Evolutionary conservation across 2,329 filamentous ascomycete genomes (phyloP).

Genomic region (Coniochaeta sp.): DNA sequence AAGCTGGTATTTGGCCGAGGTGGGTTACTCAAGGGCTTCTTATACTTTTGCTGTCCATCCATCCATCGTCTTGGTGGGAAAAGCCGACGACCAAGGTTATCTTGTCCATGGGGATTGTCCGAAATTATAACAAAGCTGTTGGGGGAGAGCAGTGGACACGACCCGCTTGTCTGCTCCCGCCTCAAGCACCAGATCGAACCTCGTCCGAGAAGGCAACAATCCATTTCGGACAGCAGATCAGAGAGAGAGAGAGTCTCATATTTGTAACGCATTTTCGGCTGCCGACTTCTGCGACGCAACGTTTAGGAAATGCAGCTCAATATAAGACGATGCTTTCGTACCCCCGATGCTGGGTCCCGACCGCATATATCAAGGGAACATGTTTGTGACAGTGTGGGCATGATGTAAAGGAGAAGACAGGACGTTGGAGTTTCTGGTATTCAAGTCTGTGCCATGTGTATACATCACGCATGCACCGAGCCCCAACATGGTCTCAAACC

Average conservation of each 20-base stretch:
- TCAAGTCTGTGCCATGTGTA: background rate
- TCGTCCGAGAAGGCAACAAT: background rate
- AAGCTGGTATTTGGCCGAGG: background rate
- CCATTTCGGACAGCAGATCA: slow-evolving; percentile 3
- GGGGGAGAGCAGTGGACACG: no score
- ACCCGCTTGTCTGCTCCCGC: background rate
- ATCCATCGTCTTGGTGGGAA: background rate
- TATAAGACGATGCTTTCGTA: background rate
- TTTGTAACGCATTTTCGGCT: background rate
- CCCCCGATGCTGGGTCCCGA: slow-evolving; percentile 1
- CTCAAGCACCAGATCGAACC: background rate
- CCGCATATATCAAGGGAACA: background rate
- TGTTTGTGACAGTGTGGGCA: no score
- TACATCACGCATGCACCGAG: background rate
- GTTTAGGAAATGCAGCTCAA: background rate
- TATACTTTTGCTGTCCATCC: background rate
- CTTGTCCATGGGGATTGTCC: background rate
- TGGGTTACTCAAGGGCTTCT: slow-evolving; percentile 2
- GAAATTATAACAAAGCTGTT: background rate
- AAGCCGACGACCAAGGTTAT: background rate
- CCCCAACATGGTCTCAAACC: background rate
- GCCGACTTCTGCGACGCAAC: background rate
- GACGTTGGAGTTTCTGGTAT: background rate
- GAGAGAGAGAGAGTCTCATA: no score
- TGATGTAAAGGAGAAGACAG: background rate